These are phyloP conservation scores for Trichomonas vaginalis DNA, from an alignment of 208 protist species.

Conservation along the genomic window DNA sequence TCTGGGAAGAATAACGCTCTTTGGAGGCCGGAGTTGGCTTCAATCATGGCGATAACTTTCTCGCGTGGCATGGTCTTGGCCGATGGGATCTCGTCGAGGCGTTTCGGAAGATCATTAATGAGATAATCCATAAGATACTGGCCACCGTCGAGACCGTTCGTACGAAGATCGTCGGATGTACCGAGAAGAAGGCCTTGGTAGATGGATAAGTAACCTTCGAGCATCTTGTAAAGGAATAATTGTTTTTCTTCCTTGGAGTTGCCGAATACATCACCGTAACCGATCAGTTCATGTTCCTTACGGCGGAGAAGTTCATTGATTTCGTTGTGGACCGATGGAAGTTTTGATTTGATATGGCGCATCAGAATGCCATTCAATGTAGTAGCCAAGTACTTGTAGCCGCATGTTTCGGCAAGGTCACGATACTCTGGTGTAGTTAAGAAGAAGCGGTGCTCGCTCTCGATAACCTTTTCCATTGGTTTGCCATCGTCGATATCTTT, in stretches of 20 bases:
- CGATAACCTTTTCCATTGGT: constrained; percentile 59
- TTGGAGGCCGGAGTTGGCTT: not conserved
- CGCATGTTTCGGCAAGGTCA: constrained; percentile 25
- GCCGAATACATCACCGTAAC: not conserved
- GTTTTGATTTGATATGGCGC: constrained; percentile 69
- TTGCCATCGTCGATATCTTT: constrained; percentile 72
- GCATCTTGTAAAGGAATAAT: not conserved
- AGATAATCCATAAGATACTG: not conserved
- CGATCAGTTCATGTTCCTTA: constrained; percentile 20
- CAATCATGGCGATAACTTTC: not conserved
- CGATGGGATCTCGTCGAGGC: not conserved
- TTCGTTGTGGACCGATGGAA: constrained; percentile 64
- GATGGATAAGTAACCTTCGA: not conserved
- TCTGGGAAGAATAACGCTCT: constrained; percentile 3
- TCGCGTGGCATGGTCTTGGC: not conserved
- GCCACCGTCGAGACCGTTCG: not conserved
- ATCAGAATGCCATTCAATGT: constrained; percentile 60
- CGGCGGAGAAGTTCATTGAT: constrained; percentile 24
- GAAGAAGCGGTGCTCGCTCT: constrained; percentile 58
- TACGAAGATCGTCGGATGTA: not conserved
- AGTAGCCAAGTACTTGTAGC: constrained; percentile 29
- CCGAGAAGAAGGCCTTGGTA: not conserved
- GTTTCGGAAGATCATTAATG: not conserved
- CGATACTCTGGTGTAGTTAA: constrained; percentile 62
- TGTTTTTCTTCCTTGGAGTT: not conserved